Evolutionary conservation across 305 asterid species (phyloP).

Genomic region (Fraxinus xanthoxyloides): DNA sequence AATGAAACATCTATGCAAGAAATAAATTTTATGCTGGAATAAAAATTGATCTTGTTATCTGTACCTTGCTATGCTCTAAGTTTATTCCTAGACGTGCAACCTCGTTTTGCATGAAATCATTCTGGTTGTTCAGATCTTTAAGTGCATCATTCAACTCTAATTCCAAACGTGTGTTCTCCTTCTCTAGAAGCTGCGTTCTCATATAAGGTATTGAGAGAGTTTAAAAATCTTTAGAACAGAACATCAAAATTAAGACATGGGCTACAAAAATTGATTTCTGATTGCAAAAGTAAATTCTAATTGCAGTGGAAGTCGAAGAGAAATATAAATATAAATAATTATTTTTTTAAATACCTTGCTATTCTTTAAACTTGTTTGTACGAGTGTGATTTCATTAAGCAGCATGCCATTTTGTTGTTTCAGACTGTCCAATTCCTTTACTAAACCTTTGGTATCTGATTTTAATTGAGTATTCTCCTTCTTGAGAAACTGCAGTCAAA

Average conservation of each 20-base stretch:
- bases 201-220: conserved; percentile 6
- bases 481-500: conserved; percentile 53
- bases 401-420: conserved; percentile 46
- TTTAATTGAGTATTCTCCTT: conserved; percentile 51
- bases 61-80: conserved; percentile 57
- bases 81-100: conserved; percentile 45
- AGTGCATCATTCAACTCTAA: conserved; percentile 44
- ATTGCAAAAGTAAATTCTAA: no score
- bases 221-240: not conserved
- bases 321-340: not conserved
- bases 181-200: conserved; percentile 55
- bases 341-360: conserved; percentile 42
- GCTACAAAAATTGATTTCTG: not conserved
- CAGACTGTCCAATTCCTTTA: conserved; percentile 45
- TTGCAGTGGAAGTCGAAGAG: not conserved
- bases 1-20: not conserved
- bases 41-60: not conserved
- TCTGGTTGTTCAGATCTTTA: conserved; percentile 49
- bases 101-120: conserved; percentile 46
- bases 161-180: conserved; percentile 54
- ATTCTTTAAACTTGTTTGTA: conserved; percentile 42
- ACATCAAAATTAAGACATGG: not conserved
- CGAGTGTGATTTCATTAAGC: conserved; percentile 48
- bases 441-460: conserved; percentile 44
- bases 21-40: not conserved